Evolutionary conservation across 2,329 filamentous ascomycete genomes (phyloP).

Genomic region (Magnaporthales sp.): DNA sequence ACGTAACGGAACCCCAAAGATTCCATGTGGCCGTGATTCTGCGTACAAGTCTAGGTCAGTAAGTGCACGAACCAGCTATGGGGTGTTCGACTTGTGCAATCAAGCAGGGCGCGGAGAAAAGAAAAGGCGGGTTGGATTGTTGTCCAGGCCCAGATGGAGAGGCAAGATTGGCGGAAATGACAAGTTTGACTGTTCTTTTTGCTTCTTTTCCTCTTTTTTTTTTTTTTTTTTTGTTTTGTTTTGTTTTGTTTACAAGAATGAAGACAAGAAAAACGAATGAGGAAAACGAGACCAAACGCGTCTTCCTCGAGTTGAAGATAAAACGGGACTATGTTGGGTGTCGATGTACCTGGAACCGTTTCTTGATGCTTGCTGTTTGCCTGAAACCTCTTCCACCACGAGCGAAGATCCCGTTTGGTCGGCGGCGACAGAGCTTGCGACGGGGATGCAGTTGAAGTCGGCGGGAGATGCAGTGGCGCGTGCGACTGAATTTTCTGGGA

Average conservation of each 20-base stretch:
- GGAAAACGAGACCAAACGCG: not conserved
- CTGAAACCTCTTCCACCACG: slow-evolving; percentile 97
- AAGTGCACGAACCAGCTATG: too few relatives aligned
- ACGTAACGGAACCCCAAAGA: slow-evolving; percentile 89
- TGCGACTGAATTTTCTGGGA: slow-evolving; percentile 1
- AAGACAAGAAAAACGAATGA: not conserved
- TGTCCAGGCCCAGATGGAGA: too few relatives aligned
- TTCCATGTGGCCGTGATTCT: slow-evolving; percentile 56
- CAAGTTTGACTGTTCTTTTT: not conserved
- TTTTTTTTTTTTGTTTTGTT: not conserved
- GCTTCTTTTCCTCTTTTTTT: not conserved
- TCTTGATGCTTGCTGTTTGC: slow-evolving; percentile 43
- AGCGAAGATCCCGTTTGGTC: slow-evolving; percentile 79
- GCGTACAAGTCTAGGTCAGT: slow-evolving; percentile 3
- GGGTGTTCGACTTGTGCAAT: not conserved
- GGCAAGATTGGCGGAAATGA: not conserved
- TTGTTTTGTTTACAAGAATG: not conserved
- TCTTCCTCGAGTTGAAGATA: not conserved
- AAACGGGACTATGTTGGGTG: slow-evolving; percentile 8
- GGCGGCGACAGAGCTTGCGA: slow-evolving; percentile 57
- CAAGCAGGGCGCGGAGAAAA: not conserved
- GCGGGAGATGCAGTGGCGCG: slow-evolving; percentile 7
- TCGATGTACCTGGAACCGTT: slow-evolving; percentile 10
- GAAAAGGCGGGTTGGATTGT: too few relatives aligned
- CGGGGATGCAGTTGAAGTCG: slow-evolving; percentile 7